Conservation (phyloP, 495 filamentous ascomycete species). For the Sporormia fimetaria region DNA sequence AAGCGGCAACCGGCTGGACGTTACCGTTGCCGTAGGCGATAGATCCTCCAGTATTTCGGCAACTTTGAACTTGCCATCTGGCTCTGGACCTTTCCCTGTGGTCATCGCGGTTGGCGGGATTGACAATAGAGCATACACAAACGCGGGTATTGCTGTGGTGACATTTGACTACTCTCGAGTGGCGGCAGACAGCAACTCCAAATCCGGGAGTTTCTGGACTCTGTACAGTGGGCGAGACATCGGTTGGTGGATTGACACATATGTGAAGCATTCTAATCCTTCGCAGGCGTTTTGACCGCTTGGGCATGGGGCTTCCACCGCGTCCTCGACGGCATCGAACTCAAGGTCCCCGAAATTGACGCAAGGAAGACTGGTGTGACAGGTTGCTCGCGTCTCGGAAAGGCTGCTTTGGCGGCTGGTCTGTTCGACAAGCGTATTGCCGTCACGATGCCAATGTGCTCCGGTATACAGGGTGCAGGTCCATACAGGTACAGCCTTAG, state of each 20-base stretch:
- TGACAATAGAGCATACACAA: conserved; percentile 40
- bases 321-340: conserved; percentile 41
- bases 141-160: conserved; percentile 41
- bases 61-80: conserved; percentile 35
- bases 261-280: not conserved
- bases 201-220: conserved; percentile 43
- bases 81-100: conserved; percentile 37
- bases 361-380: conserved; percentile 39
- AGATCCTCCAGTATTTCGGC: conserved; percentile 40
- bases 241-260: conserved; percentile 27
- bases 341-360: conserved; percentile 41
- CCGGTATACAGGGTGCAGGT: conserved; percentile 41
- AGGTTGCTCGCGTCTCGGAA: conserved; percentile 43
- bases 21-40: conserved; percentile 37
- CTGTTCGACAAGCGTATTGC: conserved; percentile 44
- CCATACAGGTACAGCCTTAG: conserved; percentile 42
- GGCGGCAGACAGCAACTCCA: conserved; percentile 41
- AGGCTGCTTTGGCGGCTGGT: conserved; percentile 41
- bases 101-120: conserved; percentile 47
- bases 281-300: conserved; percentile 38
- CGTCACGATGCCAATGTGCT: conserved; percentile 46
- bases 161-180: conserved; percentile 43
- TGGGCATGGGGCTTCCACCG: conserved; percentile 47
- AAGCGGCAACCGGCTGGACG: conserved; percentile 38
- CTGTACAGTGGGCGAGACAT: conserved; percentile 43